Conservation (phyloP, 73 alveolate genomes). For the Paramecium sonneborni region DNA sequence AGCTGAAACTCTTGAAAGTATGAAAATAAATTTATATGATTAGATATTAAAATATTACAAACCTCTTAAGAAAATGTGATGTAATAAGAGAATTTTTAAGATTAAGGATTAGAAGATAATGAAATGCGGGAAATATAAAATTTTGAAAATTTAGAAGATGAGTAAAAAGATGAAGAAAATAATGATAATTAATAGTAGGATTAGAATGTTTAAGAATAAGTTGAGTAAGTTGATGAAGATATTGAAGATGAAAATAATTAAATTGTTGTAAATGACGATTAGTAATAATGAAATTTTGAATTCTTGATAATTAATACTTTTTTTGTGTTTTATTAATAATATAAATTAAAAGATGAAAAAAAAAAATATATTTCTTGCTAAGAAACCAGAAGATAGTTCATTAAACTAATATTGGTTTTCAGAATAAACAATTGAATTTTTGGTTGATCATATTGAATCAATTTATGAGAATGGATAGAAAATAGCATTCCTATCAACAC, state of each 20-base stretch:
- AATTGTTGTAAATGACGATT: neutral
- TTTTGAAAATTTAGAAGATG: neutral
- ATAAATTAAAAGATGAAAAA: constrained; percentile 22
- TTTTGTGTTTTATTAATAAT: constrained; percentile 24
- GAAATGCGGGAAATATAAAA: neutral
- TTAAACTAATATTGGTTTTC: constrained; percentile 94
- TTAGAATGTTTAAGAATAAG: neutral
- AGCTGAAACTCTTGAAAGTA: neutral
- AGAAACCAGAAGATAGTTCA: constrained; percentile 84
- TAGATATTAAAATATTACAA: neutral
- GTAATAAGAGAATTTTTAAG: neutral
- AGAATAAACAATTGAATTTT: constrained; percentile 83
- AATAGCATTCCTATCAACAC: constrained; percentile 91
- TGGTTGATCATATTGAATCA: constrained; percentile 77
- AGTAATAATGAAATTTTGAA: neutral
- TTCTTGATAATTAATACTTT: neutral
- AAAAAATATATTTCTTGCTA: constrained; percentile 80
- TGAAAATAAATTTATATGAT: neutral
- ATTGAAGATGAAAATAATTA: neutral
- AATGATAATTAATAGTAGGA: neutral
- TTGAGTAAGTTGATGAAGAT: neutral
- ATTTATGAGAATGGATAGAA: constrained; percentile 61
- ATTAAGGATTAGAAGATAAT: neutral
- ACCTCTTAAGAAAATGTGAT: neutral
- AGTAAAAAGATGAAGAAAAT: neutral